Conservation (phyloP, 106 monocot species). For the Acorus gramineus region DNA sequence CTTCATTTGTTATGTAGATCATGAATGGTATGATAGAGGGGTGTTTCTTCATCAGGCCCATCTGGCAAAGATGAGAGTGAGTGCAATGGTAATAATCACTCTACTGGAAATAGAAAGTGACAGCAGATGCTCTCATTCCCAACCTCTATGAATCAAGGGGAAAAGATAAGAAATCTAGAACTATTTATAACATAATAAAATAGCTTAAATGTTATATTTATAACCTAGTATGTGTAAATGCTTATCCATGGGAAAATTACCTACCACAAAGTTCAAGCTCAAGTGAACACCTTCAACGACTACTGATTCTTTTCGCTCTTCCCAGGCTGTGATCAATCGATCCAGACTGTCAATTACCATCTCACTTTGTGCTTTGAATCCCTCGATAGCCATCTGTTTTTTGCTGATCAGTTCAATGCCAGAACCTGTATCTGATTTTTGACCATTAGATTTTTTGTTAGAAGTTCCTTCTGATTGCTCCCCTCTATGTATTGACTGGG, state of each 20-base stretch:
- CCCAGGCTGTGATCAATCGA: conserved; percentile 90
- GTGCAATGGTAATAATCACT: too few relatives aligned
- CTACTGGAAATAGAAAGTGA: too few relatives aligned
- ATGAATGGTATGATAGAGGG: conserved; percentile 91
- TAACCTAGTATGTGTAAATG: background rate
- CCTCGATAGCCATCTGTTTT: conserved; percentile 70
- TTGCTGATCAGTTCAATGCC: conserved; percentile 41
- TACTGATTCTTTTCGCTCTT: conserved; percentile 80
- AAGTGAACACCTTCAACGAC: conserved; percentile 92
- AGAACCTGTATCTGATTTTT: conserved; percentile 1
- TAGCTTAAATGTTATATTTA: too few relatives aligned
- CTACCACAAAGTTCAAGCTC: conserved; percentile 96
- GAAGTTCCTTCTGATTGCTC: conserved; percentile 16
- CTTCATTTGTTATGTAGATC: conserved; percentile 80
- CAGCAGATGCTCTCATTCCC: too few relatives aligned
- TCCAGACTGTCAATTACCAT: conserved; percentile 98
- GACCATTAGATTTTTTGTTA: conserved; percentile 7
- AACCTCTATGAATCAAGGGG: background rate
- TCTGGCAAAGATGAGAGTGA: conserved; percentile 22
- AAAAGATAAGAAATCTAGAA: background rate
- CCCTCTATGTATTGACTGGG: conserved; percentile 12
- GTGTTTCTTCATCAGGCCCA: conserved; percentile 96
- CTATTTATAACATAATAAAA: background rate
- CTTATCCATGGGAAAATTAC: conserved; percentile 4
- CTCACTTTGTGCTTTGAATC: conserved; percentile 94